Percentiles rank a stretch among this genome's conserved stretches.
Evolutionary conservation across 2,329 filamentous ascomycete species (phyloP).

Genomic region (Aspergillus calidoustus): DNA sequence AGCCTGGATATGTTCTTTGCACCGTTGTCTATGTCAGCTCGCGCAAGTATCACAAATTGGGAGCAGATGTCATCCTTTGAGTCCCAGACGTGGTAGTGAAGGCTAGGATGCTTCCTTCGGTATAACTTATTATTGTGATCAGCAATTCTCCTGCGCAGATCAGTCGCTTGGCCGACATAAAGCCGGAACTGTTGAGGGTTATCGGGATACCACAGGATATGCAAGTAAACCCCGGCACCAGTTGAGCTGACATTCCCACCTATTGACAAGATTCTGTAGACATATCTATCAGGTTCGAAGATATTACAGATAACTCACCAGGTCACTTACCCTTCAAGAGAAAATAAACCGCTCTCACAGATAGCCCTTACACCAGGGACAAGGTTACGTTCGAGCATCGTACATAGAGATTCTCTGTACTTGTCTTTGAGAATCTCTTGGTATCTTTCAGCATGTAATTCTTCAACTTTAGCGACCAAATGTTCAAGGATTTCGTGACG

Average conservation of each 20-base stretch:
- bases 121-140: slow-evolving; percentile 14
- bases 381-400: neutral
- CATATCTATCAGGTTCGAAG: too few species aligned
- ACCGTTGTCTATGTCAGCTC: neutral
- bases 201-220: slow-evolving; percentile 15
- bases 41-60: slow-evolving; percentile 17
- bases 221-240: slow-evolving; percentile 11
- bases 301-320: neutral
- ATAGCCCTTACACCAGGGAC: neutral
- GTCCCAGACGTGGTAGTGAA: slow-evolving; percentile 21
- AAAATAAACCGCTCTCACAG: neutral
- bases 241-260: too few species aligned
- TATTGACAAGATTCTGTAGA: too few species aligned
- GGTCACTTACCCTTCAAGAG: neutral
- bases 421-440: neutral
- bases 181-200: slow-evolving; percentile 14
- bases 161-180: slow-evolving; percentile 18
- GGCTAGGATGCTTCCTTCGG: neutral
- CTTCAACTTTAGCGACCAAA: neutral
- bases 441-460: neutral
- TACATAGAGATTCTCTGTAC: neutral
- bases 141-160: slow-evolving; percentile 6
- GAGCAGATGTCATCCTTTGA: slow-evolving; percentile 16
- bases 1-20: too few species aligned
- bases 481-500: neutral